Conservation (phyloP, 2,329 filamentous ascomycete species). For the Fusarium napiforme region DNA sequence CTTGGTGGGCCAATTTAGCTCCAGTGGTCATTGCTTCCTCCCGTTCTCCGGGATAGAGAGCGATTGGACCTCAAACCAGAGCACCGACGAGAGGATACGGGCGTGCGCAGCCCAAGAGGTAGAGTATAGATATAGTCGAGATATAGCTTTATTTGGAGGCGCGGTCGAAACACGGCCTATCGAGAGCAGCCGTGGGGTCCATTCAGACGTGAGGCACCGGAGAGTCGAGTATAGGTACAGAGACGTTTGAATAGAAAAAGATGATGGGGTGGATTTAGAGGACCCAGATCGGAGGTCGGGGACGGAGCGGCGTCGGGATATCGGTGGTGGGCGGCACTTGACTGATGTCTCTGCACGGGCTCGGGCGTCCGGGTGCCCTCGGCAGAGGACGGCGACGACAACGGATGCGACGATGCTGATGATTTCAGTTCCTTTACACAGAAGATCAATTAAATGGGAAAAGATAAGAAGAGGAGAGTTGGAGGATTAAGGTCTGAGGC, state of each 20-base stretch:
- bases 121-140: neutral
- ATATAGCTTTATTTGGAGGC: slow-evolving; percentile 37
- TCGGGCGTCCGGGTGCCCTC: slow-evolving; percentile 45
- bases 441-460: slow-evolving; percentile 8
- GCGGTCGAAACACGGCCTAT: slow-evolving; percentile 45
- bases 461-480: slow-evolving; percentile 19
- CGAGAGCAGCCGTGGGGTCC: slow-evolving; percentile 41
- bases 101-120: slow-evolving; percentile 11
- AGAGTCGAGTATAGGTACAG: slow-evolving; percentile 25
- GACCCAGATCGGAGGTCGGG: slow-evolving; percentile 37
- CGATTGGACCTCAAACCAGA: slow-evolving; percentile 37
- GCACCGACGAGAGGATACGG: slow-evolving; percentile 3
- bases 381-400: slow-evolving; percentile 40
- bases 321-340: slow-evolving; percentile 37
- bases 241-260: slow-evolving; percentile 6
- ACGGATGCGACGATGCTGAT: slow-evolving; percentile 17
- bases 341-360: slow-evolving; percentile 40
- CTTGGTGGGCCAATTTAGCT: slow-evolving; percentile 51
- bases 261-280: slow-evolving; percentile 23
- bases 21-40: slow-evolving; percentile 52
- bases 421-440: slow-evolving; percentile 1
- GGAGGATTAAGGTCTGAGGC: slow-evolving; percentile 27
- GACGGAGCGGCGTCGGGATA: slow-evolving; percentile 33
- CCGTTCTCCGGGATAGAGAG: slow-evolving; percentile 34
- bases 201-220: slow-evolving; percentile 41